Evolutionary conservation across 2,329 filamentous ascomycete genomes (phyloP).

Genomic region (Trichophyton mentagrophytes): DNA sequence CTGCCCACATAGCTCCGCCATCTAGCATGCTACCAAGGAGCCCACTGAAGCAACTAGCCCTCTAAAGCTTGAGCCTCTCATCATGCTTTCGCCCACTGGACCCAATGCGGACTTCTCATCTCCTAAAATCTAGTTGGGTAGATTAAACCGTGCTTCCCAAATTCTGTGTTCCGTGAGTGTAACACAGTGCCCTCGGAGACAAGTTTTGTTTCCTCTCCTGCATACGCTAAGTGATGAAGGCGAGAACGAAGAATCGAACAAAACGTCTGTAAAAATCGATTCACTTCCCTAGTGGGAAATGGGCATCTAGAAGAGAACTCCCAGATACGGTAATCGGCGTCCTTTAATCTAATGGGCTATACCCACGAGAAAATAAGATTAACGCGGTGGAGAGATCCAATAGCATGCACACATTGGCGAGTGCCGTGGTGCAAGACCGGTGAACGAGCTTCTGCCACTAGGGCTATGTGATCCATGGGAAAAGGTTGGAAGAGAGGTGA

Average conservation of each 20-base stretch:
- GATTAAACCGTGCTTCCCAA: background rate
- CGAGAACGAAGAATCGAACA: conserved; percentile 59
- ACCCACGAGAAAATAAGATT: conserved; percentile 48
- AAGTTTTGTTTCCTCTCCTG: conserved; percentile 82
- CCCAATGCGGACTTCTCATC: background rate
- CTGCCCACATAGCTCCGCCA: background rate
- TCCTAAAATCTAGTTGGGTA: background rate
- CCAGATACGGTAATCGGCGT: conserved; percentile 37
- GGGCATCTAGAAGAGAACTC: conserved; percentile 18
- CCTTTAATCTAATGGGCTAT: conserved; percentile 38
- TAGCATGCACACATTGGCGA: conserved; percentile 33
- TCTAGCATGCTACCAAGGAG: background rate
- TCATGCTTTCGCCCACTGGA: background rate
- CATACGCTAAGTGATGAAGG: conserved; percentile 8
- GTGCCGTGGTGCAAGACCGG: conserved; percentile 42
- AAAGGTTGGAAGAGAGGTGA: conserved; percentile 31
- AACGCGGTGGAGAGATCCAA: conserved; percentile 51
- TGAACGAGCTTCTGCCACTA: conserved; percentile 25
- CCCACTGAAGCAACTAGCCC: background rate
- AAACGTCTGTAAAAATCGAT: conserved; percentile 94
- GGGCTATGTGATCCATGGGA: conserved; percentile 7
- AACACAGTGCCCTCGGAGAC: conserved; percentile 75
- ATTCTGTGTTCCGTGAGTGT: conserved; percentile 53
- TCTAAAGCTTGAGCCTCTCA: background rate
- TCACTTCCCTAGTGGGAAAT: conserved; percentile 32